Conservation (phyloP, 768 basidiomycete species). For the Lyophyllum atratum region DNA sequence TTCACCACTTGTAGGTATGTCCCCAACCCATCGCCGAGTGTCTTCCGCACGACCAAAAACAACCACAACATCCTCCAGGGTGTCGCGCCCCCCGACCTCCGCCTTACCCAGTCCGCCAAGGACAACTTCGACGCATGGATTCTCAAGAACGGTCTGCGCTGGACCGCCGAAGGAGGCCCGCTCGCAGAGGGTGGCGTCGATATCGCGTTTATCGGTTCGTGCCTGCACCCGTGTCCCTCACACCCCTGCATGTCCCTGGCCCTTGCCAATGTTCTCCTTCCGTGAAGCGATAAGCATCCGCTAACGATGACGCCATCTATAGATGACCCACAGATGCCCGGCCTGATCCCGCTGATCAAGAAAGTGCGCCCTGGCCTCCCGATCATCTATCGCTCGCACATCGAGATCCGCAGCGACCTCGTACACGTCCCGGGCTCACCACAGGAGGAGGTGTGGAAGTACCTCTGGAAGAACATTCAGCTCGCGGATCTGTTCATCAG, state of each 20-base stretch:
- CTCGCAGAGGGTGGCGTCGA: slow-evolving; percentile 82
- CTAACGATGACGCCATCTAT: not conserved
- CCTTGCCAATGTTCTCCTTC: not conserved
- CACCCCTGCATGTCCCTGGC: not conserved
- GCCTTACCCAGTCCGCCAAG: slow-evolving; percentile 78
- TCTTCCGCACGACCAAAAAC: slow-evolving; percentile 94
- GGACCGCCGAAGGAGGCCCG: slow-evolving; percentile 86
- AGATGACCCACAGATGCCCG: slow-evolving; percentile 94
- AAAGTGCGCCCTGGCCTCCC: slow-evolving; percentile 82
- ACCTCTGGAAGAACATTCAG: slow-evolving; percentile 91
- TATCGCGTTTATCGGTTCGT: slow-evolving; percentile 83
- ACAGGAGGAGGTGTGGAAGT: slow-evolving; percentile 92
- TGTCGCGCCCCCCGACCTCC: slow-evolving; percentile 76
- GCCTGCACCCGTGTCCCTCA: not conserved
- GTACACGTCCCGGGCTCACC: slow-evolving; percentile 80
- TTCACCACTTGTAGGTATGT: slow-evolving; percentile 62
- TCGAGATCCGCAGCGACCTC: slow-evolving; percentile 89
- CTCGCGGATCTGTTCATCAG: slow-evolving; percentile 90
- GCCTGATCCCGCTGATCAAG: slow-evolving; percentile 90
- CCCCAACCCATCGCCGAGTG: slow-evolving; percentile 83
- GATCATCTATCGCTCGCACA: slow-evolving; percentile 93
- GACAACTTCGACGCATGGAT: slow-evolving; percentile 87
- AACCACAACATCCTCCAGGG: slow-evolving; percentile 96
- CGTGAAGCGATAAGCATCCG: not conserved
- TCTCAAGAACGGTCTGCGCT: slow-evolving; percentile 82